A percentile compares a stretch with the other conserved stretches of the same genome.
Conservation (phyloP, 768 basidiomycete genomes). For the Boletus edulis region DNA sequence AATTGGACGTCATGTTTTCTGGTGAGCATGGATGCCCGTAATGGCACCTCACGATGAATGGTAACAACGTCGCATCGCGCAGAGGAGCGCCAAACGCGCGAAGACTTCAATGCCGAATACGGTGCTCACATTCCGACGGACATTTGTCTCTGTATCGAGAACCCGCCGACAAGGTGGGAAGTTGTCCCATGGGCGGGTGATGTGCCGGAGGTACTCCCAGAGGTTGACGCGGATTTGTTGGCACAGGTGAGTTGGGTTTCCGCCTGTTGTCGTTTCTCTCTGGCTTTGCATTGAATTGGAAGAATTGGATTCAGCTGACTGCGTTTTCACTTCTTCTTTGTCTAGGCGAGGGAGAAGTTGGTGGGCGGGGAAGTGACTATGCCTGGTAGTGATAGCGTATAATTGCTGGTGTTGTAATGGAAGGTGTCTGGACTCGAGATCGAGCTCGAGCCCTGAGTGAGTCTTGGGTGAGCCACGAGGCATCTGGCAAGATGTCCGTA, state of each 20-base stretch:
- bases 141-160: slow-evolving; percentile 73
- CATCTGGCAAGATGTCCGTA: too few species aligned
- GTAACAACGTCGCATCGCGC: neutral
- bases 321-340: neutral
- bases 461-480: too few species aligned
- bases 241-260: slow-evolving; percentile 39
- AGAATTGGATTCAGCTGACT: neutral
- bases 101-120: slow-evolving; percentile 69
- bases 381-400: slow-evolving; percentile 24
- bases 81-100: slow-evolving; percentile 70
- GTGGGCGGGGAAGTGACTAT: slow-evolving; percentile 11
- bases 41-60: neutral
- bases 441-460: too few species aligned
- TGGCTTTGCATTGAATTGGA: neutral
- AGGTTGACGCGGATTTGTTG: slow-evolving; percentile 59
- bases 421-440: too few species aligned
- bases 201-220: slow-evolving; percentile 55
- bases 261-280: neutral
- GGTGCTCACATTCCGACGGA: slow-evolving; percentile 76
- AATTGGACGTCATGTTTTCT: slow-evolving; percentile 63
- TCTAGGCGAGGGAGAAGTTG: slow-evolving; percentile 33
- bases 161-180: slow-evolving; percentile 72
- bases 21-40: slow-evolving; percentile 38
- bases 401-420: neutral
- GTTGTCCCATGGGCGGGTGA: slow-evolving; percentile 59